Base-by-base conservation (phyloP, 1,139 yeast species). In the Geotrichum klebahnii region DNA sequence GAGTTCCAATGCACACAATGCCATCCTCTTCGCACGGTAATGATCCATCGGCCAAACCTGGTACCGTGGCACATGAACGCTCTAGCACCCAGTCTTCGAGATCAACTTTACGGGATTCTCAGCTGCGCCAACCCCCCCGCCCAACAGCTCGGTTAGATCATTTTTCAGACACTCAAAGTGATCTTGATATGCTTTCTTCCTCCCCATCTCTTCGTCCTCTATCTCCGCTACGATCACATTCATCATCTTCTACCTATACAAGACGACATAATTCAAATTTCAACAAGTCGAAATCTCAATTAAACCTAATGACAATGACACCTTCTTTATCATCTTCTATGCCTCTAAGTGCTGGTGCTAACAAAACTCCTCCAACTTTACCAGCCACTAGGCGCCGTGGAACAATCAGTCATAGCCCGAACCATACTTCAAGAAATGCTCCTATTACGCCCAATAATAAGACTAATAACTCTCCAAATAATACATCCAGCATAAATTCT, bases 221-320 rank as follows among this genome's bases (percentile, higher is more conserved):
- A 10, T 29, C 48, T 19, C 33, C 52, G 3, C 26, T 32, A 12
- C 46, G 38, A 20, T 35, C 52, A 4, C 46, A 36, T n/a, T 43
- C 51, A 23, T 40, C 44, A 31, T 32, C 52, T 5, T 39, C 52
- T 9, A 19, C 45, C 10, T 22, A 34, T 20, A 28, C 48, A 6
- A 24, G 14, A n/a, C 26, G 33, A 37, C 32, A 32, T 10, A 1
- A 38, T 23, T 28, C 38, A 17, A 33, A n/a, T 19, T 39, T 44
- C 34, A 44, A 32, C 32, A 44, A 49, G 19, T 35, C 44, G 6
- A 43, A 44, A 19, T 34, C 46, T n/a, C 42, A 39, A 14, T 34
- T 38, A 16, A 43, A 43, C 16, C 32, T 44, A 3, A 26, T 40
- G 10, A 32, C 43, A 20, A 33, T 32, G 31, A 14, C 35, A 6